Conservation (phyloP, 805 yeast species). For the Hanseniaspora singularis region DNA sequence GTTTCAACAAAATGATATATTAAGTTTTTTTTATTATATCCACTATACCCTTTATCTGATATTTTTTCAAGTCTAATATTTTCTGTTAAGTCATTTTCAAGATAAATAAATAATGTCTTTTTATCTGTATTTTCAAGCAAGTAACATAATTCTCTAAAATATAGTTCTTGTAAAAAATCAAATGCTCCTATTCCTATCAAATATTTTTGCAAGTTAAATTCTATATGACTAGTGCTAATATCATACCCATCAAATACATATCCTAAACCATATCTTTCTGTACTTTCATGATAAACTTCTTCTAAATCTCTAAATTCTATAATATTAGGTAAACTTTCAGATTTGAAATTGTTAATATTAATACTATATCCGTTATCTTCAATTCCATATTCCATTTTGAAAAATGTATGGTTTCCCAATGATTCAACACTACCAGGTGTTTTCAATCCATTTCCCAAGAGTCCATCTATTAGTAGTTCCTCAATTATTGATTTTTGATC, state of each 20-base stretch:
- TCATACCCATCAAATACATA: constrained; percentile 35
- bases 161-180: constrained; percentile 56
- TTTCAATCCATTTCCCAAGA: constrained; percentile 35
- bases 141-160: constrained; percentile 43
- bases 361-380: constrained; percentile 29
- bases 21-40: constrained; percentile 31
- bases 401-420: constrained; percentile 22
- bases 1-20: constrained; percentile 56
- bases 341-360: constrained; percentile 27
- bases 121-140: constrained; percentile 50
- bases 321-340: constrained; percentile 32
- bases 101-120: constrained; percentile 47
- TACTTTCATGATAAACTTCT: background rate
- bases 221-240: constrained; percentile 17
- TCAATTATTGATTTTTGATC: constrained; percentile 25
- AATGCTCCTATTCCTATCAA: constrained; percentile 48
- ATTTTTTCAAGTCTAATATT: no score
- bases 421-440: constrained; percentile 20
- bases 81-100: no score
- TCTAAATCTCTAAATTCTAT: constrained; percentile 24
- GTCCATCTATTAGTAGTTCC: constrained; percentile 32
- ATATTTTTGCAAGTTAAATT: constrained; percentile 45
- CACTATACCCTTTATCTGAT: constrained; percentile 28
- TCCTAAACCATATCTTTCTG: constrained; percentile 33
- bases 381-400: constrained; percentile 19